Conservation (phyloP, 306 rosid species). For the Cicer pinnatifidum region DNA sequence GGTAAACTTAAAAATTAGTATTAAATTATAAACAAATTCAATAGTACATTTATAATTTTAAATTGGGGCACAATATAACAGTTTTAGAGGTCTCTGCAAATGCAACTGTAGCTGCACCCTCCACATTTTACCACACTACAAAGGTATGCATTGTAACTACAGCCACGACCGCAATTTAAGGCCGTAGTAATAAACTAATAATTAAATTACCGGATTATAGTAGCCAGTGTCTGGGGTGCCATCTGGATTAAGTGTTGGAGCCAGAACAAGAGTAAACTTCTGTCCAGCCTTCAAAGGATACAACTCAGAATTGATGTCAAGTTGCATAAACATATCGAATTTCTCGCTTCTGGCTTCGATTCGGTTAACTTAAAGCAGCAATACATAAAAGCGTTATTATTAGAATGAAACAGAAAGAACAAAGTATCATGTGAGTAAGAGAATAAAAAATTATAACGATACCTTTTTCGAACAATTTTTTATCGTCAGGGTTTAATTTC, state of each 20-base stretch:
- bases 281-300: slow-evolving; percentile 80
- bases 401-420: slow-evolving; percentile 1
- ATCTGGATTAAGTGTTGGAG: slow-evolving; percentile 81
- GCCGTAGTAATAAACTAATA: too few species aligned
- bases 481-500: slow-evolving; percentile 49
- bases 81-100: too few species aligned
- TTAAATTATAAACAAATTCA: too few species aligned
- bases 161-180: too few species aligned
- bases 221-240: slow-evolving; percentile 92
- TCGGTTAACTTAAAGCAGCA: slow-evolving; percentile 64
- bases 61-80: too few species aligned
- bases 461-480: slow-evolving; percentile 71
- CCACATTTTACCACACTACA: too few species aligned
- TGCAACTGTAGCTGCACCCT: too few species aligned
- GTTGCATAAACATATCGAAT: slow-evolving; percentile 97
- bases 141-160: too few species aligned
- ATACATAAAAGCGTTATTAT: not conserved
- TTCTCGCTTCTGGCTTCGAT: slow-evolving; percentile 92
- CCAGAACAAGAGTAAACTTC: slow-evolving; percentile 74
- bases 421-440: not conserved
- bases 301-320: slow-evolving; percentile 80
- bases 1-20: too few species aligned
- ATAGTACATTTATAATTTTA: too few species aligned
- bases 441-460: not conserved
- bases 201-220: slow-evolving; percentile 61